A percentile compares a stretch with the other conserved stretches of the same genome.
Conservation (phyloP, 176 grass and related monocot species). For the Oryza australiensis region DNA sequence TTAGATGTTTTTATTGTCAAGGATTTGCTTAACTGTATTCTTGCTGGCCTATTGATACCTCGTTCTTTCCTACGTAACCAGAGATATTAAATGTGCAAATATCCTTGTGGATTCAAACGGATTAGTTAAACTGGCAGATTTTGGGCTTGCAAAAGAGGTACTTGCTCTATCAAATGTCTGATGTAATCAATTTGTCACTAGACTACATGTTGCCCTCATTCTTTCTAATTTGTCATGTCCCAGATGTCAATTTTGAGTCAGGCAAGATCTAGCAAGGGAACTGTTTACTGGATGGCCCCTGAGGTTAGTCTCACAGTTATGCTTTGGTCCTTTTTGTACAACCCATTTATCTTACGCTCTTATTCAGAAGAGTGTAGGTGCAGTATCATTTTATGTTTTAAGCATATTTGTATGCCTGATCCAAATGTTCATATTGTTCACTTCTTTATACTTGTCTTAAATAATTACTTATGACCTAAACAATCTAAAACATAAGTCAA, state of each 20-base stretch:
- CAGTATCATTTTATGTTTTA: not conserved
- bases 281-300: slow-evolving; percentile 94
- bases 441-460: not conserved
- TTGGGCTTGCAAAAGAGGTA: slow-evolving; percentile 97
- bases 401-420: not conserved
- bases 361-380: not conserved
- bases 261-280: slow-evolving; percentile 89
- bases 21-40: not conserved
- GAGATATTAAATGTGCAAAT: slow-evolving; percentile 98
- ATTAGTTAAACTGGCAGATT: slow-evolving; percentile 91
- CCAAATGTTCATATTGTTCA: not conserved
- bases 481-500: not conserved
- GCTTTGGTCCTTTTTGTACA: slow-evolving; percentile 1
- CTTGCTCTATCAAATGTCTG: not conserved
- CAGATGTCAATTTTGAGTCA: slow-evolving; percentile 73
- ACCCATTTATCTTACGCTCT: not conserved
- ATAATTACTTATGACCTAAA: not conserved
- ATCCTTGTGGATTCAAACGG: slow-evolving; percentile 86
- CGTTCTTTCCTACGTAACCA: slow-evolving; percentile 38
- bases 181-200: not conserved
- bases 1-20: not conserved
- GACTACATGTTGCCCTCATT: slow-evolving; percentile 23
- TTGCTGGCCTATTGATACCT: not conserved
- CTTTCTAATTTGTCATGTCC: slow-evolving; percentile 16
- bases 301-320: slow-evolving; percentile 61